Evolutionary conservation across 352 stramenopile genomes (phyloP).

Genomic region (Globisporangium cederbergense): DNA sequence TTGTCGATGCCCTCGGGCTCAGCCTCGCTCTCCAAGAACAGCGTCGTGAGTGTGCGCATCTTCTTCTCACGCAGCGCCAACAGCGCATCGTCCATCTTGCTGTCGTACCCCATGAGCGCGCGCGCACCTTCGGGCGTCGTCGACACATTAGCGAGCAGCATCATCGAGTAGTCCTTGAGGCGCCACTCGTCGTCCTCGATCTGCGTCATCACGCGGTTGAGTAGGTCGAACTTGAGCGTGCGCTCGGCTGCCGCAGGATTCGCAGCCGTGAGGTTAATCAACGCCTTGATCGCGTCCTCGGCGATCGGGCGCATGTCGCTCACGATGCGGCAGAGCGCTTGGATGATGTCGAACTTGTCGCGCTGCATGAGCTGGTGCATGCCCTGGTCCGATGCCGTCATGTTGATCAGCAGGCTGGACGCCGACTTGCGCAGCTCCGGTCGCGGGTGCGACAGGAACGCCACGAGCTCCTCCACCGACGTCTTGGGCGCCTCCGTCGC

Average conservation of each 20-base stretch:
- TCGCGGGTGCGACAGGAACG: conserved; percentile 78
- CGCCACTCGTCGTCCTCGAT: conserved; percentile 80
- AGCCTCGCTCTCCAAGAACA: conserved; percentile 68
- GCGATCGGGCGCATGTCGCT: conserved; percentile 83
- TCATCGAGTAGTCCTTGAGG: conserved; percentile 84
- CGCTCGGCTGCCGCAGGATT: conserved; percentile 66
- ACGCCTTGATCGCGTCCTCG: conserved; percentile 82
- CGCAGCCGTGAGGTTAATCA: conserved; percentile 82
- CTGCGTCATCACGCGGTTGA: conserved; percentile 87
- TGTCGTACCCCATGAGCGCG: conserved; percentile 62
- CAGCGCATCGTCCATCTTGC: conserved; percentile 37
- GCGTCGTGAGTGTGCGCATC: conserved; percentile 68
- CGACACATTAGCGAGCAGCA: conserved; percentile 83
- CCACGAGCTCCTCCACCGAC: conserved; percentile 81
- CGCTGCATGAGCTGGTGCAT: conserved; percentile 77
- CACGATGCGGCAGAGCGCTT: conserved; percentile 75
- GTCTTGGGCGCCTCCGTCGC: conserved; percentile 50
- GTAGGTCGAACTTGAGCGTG: conserved; percentile 70
- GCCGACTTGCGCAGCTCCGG: conserved; percentile 83
- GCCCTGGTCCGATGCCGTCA: conserved; percentile 80
- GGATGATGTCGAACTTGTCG: conserved; percentile 65
- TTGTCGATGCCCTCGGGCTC: conserved; percentile 74
- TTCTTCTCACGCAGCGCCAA: conserved; percentile 73
- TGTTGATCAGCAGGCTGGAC: conserved; percentile 74
- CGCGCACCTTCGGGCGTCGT: conserved; percentile 65